phyloP scores from a whole-genome alignment of 129 eudicot genomes.

The Saposhnikovia divaricata region DNA sequence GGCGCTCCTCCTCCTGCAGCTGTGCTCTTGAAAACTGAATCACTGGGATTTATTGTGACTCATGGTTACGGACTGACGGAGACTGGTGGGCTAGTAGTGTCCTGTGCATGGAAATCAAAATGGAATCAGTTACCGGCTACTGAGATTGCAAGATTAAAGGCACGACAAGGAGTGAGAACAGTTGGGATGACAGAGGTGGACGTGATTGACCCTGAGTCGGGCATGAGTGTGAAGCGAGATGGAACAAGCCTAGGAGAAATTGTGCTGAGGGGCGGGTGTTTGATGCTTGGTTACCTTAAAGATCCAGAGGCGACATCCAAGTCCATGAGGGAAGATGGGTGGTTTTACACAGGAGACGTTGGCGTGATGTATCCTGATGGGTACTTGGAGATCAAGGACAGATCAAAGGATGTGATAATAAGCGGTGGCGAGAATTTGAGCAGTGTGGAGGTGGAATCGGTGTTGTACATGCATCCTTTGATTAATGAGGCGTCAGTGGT shows the following conservation, averaged over 20 bases:
- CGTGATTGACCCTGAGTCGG: conserved; percentile 48
- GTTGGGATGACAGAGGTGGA: conserved; percentile 48
- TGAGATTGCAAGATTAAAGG: conserved; percentile 57
- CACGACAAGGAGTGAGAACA: conserved; percentile 69
- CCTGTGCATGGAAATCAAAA: conserved; percentile 64
- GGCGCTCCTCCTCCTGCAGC: conserved; percentile 85
- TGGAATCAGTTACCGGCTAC: conserved; percentile 49
- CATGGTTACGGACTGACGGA: conserved; percentile 85
- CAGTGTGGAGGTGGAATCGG: conserved; percentile 81
- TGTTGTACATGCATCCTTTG: conserved; percentile 57
- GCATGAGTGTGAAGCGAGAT: conserved; percentile 44
- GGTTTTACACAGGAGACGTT: conserved; percentile 84
- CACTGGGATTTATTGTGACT: conserved; percentile 51
- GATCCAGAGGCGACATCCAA: conserved; percentile 56
- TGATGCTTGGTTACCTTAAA: conserved; percentile 73
- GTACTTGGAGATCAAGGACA: conserved; percentile 69
- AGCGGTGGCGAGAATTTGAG: conserved; percentile 83
- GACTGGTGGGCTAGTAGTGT: conserved; percentile 57
- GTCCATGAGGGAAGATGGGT: conserved; percentile 47
- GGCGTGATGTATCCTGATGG: conserved; percentile 87
- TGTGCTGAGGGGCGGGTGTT: conserved; percentile 50
- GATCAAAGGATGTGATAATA: conserved; percentile 77
- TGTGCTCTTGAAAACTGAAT: conserved; percentile 47
- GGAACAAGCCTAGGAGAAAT: conserved; percentile 60
- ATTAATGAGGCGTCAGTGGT: conserved; percentile 81